Evolutionary conservation across 768 basidiomycete genomes (phyloP), one percentile per base, ranked within the genome.

Genomic region (Amanita pseudoporphyria): DNA sequence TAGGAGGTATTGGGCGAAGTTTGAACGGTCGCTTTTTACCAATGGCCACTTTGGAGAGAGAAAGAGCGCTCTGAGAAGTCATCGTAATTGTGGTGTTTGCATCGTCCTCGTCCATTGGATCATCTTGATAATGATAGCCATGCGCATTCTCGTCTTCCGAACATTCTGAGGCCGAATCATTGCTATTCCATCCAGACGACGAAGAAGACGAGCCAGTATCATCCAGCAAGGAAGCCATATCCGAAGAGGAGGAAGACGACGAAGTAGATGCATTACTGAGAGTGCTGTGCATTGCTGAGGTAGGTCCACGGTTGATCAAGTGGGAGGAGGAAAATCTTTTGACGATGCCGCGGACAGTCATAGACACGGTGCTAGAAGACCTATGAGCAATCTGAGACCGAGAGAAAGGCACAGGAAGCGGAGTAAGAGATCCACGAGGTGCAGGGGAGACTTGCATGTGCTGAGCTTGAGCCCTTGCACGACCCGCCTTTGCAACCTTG

Each of bases 151-250:
- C 78, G 13, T 71, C 71, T 52, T 79, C 78, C 18, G 78, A 77
- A 51, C 73, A 49, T 9, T 49, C 48, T 10, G 48, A 49, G 22
- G 39, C 13, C 7, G 48, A 49, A 28, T 49, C 75, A 36, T 70
- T 71, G 52, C 73, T 75, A 47, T 67, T 64, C 71, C 72, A 76
- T 7, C 71, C 74, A 51, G 75, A 76, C 22, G 71, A 71, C 3
- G 77, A 81, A 35, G 75, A 78, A 10, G 78, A 79, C 10, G 79
- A 81, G 22, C 73, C 76, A 18, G 71, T 74, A 54, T 83, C 79
- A 52, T 83, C 81, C n/a, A 75, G 74, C 40, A 83, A 64, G 22
- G 79, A 82, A 50, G 73, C 77, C 58, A 80, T 68, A 45, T 83
- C 83, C 2, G 82, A 82, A 19, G 65, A 53, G 16, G 52, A 52